Percentiles rank a stretch among this genome's conserved stretches.
Conservation (phyloP, 306 rosid genomes). For the Nissolia schottii region DNA sequence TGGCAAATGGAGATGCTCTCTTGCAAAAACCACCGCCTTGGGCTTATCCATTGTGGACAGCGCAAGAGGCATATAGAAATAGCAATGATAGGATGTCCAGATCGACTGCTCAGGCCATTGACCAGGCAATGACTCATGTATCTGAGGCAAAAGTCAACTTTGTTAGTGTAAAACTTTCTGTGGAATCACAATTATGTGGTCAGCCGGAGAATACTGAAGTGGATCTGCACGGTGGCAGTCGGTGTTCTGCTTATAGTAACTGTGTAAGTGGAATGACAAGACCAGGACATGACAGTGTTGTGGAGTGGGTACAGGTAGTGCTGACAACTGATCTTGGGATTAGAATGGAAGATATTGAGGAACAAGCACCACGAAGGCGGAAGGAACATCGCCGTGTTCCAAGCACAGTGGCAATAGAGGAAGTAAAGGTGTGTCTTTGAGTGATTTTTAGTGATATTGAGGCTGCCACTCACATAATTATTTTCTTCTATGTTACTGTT, state of each 20-base stretch:
- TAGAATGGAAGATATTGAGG: conserved; percentile 84
- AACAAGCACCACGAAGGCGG: conserved; percentile 58
- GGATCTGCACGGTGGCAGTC: conserved; percentile 20
- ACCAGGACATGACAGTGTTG: conserved; percentile 37
- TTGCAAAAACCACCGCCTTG: conserved; percentile 90
- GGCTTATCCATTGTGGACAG: conserved; percentile 96
- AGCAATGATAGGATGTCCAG: conserved; percentile 89
- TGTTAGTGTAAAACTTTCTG: conserved; percentile 55
- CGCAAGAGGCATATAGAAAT: conserved; percentile 86
- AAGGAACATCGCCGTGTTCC: conserved; percentile 98
- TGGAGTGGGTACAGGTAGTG: conserved; percentile 76
- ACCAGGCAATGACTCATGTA: conserved; percentile 80
- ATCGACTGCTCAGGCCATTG: conserved; percentile 93
- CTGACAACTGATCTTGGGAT: conserved; percentile 72
- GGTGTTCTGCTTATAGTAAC: conserved; percentile 19
- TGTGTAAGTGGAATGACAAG: conserved; percentile 30
- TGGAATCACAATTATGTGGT: conserved; percentile 43
- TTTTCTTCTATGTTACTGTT: neutral
- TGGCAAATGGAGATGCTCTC: conserved; percentile 89
- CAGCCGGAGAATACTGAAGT: conserved; percentile 37
- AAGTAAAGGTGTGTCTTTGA: conserved; percentile 72
- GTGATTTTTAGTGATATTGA: conserved; percentile 7
- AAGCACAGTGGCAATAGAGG: conserved; percentile 89
- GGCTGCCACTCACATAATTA: conserved; percentile 1
- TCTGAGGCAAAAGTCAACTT: conserved; percentile 58